Base-by-base conservation (phyloP, 768 basidiomycete species). In the Suillus alpinus region DNA sequence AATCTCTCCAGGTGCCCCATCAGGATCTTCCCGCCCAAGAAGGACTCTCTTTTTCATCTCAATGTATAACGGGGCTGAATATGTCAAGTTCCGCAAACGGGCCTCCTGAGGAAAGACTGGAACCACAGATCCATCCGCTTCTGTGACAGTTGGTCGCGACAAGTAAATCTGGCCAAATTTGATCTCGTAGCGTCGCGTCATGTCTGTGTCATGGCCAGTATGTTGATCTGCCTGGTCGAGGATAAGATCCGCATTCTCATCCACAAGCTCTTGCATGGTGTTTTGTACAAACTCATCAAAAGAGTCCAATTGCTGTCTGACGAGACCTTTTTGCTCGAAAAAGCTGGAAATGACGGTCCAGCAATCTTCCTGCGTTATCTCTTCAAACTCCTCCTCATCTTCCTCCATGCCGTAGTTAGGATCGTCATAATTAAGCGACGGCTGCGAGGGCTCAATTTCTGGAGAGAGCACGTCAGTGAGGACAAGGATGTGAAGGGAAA, bases 211-310 rank as follows among this genome's bases (percentile, higher is more conserved):
- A 65, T 91, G 89, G 6, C 96, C 96, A 9, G 95, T 91, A 73
- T 97, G 94, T 75, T 99, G 97, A 73, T 93, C 90, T 56, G 91
- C 91, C 76, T 98, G 97, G 77, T 98, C 96, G 52, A 99, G 80
- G 65, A 96, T 95, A 69, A 99, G 86, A 68, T 94, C 93, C n/a
- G 89, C 78, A 65, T 93, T 93, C 77, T 99, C 97, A 73, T 98
- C 97, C 23, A 99, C 95, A 29, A 99, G 83, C 73, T 98, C 97
- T 76, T 98, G 96, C 95, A 99, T 97, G 14, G 95, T 98, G 68
- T 98, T 98, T 72, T 98, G 94, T 37, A 99, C 93, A 69, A 98
- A 99, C 77, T 98, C 96, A 73, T 99, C 95, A 76, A 96, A 99
- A 12, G 93, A 95, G 78, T 96, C 95, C 58, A 98, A 86, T 73